These are phyloP conservation scores for Aspergillus ruber DNA, from an alignment of 2,329 filamentous ascomycete genomes.

Conservation along the genomic window DNA sequence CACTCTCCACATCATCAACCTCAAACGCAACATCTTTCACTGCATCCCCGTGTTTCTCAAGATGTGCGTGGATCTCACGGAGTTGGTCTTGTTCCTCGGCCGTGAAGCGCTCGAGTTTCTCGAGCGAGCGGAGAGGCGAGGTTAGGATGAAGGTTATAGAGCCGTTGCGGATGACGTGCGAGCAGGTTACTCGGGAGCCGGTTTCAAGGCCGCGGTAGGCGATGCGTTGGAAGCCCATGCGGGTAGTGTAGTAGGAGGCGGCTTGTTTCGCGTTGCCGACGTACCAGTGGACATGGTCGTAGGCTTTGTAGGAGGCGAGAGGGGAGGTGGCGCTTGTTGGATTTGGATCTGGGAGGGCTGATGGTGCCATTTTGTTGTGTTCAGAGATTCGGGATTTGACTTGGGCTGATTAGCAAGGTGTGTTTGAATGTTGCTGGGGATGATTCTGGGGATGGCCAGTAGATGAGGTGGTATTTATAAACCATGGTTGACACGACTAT, in stretches of 20 bases:
- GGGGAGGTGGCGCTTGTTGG: slow-evolving; percentile 12
- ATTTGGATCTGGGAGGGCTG: slow-evolving; percentile 23
- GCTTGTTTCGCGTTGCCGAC: slow-evolving; percentile 96
- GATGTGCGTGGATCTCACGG: slow-evolving; percentile 70
- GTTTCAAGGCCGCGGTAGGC: slow-evolving; percentile 88
- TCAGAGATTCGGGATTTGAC: not conserved
- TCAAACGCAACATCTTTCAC: slow-evolving; percentile 95
- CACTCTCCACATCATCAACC: slow-evolving; percentile 77
- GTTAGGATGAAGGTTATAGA: slow-evolving; percentile 39
- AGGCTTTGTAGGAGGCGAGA: slow-evolving; percentile 58
- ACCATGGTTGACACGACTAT: no score
- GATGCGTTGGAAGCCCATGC: slow-evolving; percentile 76
- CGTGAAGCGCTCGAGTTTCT: slow-evolving; percentile 52
- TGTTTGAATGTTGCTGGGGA: no score
- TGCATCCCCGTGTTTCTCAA: slow-evolving; percentile 83
- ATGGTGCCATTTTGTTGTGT: slow-evolving; percentile 21
- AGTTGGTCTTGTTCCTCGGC: slow-evolving; percentile 59
- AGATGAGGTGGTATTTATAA: no score
- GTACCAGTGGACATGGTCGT: slow-evolving; percentile 93
- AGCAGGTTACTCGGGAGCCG: slow-evolving; percentile 71
- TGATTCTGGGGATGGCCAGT: no score
- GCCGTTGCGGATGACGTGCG: slow-evolving; percentile 58
- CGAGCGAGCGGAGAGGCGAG: slow-evolving; percentile 51
- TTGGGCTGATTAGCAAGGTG: not conserved
- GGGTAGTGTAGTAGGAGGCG: slow-evolving; percentile 77